Evolutionary conservation across 2,329 filamentous ascomycete genomes (phyloP).

Genomic region (Magnaporthales sp.): DNA sequence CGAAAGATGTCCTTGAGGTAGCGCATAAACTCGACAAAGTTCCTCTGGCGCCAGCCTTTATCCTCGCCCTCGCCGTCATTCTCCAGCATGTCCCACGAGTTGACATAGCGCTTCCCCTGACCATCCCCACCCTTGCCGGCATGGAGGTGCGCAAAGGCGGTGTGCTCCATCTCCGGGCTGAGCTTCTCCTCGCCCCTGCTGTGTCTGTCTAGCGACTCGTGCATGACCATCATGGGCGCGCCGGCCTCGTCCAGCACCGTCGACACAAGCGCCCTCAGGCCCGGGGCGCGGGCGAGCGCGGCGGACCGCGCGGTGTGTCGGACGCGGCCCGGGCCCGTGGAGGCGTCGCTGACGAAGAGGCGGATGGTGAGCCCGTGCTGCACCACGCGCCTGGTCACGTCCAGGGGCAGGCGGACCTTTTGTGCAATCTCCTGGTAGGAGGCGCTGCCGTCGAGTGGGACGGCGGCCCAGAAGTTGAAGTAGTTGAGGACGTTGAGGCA

Average conservation of each 20-base stretch:
- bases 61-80: slow-evolving; percentile 28
- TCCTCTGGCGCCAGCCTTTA: slow-evolving; percentile 27
- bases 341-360: slow-evolving; percentile 12
- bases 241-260: slow-evolving; percentile 5
- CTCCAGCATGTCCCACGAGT: slow-evolving; percentile 30
- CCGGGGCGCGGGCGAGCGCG: slow-evolving; percentile 18
- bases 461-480: slow-evolving; percentile 42
- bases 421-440: slow-evolving; percentile 31
- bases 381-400: slow-evolving; percentile 27
- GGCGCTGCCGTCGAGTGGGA: slow-evolving; percentile 36
- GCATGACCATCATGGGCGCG: slow-evolving; percentile 4
- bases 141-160: slow-evolving; percentile 23
- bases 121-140: slow-evolving; percentile 15
- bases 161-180: slow-evolving; percentile 24
- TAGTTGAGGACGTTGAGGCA: slow-evolving; percentile 37
- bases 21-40: slow-evolving; percentile 30
- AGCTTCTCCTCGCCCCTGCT: slow-evolving; percentile 21
- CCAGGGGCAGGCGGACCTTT: slow-evolving; percentile 25
- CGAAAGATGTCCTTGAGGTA: slow-evolving; percentile 29
- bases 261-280: slow-evolving; percentile 5
- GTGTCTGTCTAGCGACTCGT: slow-evolving; percentile 22
- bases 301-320: slow-evolving; percentile 29
- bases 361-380: slow-evolving; percentile 29
- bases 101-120: slow-evolving; percentile 18
- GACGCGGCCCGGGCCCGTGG: slow-evolving; percentile 18